Percentiles rank a stretch among this genome's conserved stretches.
phyloP scores from a whole-genome alignment of 345 rosid species.

The Eutrema yunnanense region DNA sequence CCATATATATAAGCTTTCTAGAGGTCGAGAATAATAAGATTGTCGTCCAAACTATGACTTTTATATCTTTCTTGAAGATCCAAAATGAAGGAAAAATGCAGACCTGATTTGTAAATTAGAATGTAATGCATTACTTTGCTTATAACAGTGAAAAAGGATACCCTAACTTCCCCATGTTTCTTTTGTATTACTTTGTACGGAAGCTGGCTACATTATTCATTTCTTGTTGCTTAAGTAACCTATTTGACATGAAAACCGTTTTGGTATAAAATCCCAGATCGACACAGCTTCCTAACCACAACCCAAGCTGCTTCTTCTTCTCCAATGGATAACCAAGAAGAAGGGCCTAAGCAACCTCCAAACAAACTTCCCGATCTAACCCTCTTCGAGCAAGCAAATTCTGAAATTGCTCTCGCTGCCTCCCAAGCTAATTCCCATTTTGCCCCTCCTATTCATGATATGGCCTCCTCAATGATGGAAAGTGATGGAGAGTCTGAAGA shows the following conservation, averaged over 20 bases:
- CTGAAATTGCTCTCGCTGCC: conserved; percentile 23
- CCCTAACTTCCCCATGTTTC: conserved; percentile 18
- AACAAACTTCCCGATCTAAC: conserved; percentile 22
- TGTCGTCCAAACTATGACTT: background rate
- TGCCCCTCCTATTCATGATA: background rate
- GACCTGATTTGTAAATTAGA: background rate
- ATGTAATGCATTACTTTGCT: background rate
- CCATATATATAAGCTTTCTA: background rate
- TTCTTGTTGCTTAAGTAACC: conserved; percentile 18
- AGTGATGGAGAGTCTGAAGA: conserved; percentile 34
- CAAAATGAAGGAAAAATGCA: background rate
- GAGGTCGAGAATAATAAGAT: background rate
- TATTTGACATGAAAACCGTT: conserved; percentile 9
- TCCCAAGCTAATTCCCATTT: conserved; percentile 14
- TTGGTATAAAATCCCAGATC: background rate
- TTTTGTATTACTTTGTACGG: conserved; percentile 21
- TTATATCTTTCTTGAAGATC: background rate
- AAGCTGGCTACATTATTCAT: conserved; percentile 17
- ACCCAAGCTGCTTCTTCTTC: background rate
- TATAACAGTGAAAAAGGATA: conserved; percentile 3
- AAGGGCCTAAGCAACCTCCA: conserved; percentile 10
- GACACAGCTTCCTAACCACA: background rate
- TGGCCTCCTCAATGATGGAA: conserved; percentile 24
- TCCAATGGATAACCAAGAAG: conserved; percentile 19
- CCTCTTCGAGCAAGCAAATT: conserved; percentile 27